Evolutionary conservation across 768 basidiomycete genomes (phyloP).

Genomic region (Lyophyllum decastes): DNA sequence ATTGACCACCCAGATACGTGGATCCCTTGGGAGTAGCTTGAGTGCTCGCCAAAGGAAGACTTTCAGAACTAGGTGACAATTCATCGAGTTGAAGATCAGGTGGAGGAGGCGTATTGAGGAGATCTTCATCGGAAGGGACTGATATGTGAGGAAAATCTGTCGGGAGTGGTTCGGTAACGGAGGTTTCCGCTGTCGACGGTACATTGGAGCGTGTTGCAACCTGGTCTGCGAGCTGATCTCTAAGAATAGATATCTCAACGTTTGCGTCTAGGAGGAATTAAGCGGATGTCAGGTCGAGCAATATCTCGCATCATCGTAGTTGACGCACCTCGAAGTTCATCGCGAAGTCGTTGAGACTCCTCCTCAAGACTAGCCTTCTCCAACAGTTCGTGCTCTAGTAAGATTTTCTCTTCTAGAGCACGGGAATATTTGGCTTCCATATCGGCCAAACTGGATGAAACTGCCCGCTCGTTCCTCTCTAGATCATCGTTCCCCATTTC

Average conservation of each 20-base stretch:
- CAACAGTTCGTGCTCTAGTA: conserved; percentile 93
- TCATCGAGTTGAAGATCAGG: conserved; percentile 63
- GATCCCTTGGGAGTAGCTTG: conserved; percentile 40
- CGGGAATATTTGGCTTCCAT: conserved; percentile 88
- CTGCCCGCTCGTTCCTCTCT: conserved; percentile 90
- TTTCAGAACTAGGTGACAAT: conserved; percentile 46
- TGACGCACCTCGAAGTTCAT: conserved; percentile 83
- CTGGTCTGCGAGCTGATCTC: conserved; percentile 51
- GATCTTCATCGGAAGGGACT: conserved; percentile 50
- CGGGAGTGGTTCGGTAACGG: conserved; percentile 36
- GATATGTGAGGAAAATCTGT: conserved; percentile 27
- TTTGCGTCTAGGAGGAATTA: conserved; percentile 65
- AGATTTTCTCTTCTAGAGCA: conserved; percentile 93
- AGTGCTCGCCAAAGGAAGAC: conserved; percentile 36
- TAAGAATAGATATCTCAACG: conserved; percentile 81
- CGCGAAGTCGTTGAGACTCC: conserved; percentile 86
- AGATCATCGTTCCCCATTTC: conserved; percentile 99
- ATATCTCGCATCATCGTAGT: neutral
- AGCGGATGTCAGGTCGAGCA: conserved; percentile 13
- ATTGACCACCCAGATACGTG: conserved; percentile 41
- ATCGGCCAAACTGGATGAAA: conserved; percentile 79
- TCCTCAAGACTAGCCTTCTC: conserved; percentile 91
- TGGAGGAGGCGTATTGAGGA: conserved; percentile 60
- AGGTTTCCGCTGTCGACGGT: conserved; percentile 25
- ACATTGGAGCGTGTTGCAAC: conserved; percentile 40